Evolutionary conservation across 2,329 filamentous ascomycete species (phyloP), one percentile per base, ranked within the genome.

Genomic region (Sarocladium oryzae): DNA sequence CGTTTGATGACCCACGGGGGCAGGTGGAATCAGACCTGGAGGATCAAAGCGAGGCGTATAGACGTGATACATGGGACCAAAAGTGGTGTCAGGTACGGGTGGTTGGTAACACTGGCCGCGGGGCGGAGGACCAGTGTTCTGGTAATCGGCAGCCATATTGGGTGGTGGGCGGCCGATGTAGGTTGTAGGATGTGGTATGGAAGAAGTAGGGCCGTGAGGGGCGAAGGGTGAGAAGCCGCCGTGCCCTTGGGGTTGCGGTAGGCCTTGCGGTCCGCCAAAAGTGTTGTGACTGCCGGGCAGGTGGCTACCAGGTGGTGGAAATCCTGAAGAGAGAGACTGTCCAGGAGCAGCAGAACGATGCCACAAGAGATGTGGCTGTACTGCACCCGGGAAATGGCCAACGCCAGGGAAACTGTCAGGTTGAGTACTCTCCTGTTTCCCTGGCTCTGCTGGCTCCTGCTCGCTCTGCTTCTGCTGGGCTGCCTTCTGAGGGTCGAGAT

Each of bases 21-120:
- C 54, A 58, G 62, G 57, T 55, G 61, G 53, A 30, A 55, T 55
- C 36, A 61, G 49, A 24, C 61, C 61, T 38, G 46, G 46, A 37
- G 59, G 63, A 58, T 81, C 78, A 57, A 69, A 70, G 38, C 77
- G 78, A 55, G 81, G 79, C 50, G 77, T 65, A 57, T 81, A 83
- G 18, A 72, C 71, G 56, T 84, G 78, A 24, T 71, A 60, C 52
- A 77, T 76, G 2, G 77, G 73, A 3, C 80, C 81, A 60, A 74
- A 71, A 38, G 74, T 76, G 15, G 78, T 81, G 56, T 81, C 77
- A 3, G 78, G 77, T 15, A 80, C 77, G 24, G 76, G 79, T 1
- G 80, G 81, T 59, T 82, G 76, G 58, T 77, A 82, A 61, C 78
- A 74, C 48, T 76, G 61, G 51, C 74, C 75, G 45, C 60, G 60